These are phyloP conservation scores for Austropuccinia psidii DNA, from an alignment of 1,284 basidiomycete species.

Conservation along the genomic window DNA sequence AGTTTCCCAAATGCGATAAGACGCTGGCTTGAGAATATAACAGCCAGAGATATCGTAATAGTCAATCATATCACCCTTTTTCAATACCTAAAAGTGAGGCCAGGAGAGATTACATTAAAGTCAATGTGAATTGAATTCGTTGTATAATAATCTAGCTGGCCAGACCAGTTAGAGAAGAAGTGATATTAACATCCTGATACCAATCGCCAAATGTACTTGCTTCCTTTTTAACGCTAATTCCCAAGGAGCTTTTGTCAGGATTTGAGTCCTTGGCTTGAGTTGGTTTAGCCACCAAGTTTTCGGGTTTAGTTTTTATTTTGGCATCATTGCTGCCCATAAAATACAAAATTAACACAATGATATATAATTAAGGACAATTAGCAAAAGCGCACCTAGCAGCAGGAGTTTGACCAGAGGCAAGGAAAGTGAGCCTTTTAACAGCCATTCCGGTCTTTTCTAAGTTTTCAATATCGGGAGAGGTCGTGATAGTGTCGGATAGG, in stretches of 20 bases:
- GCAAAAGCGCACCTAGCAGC: not conserved
- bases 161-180: not conserved
- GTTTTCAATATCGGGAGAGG: not conserved
- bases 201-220: constrained; percentile 28
- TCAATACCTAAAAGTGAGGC: constrained; percentile 84
- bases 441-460: constrained; percentile 6
- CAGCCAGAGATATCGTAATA: constrained; percentile 99
- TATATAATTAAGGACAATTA: not conserved
- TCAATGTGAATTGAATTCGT: constrained; percentile 11
- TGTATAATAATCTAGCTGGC: not conserved
- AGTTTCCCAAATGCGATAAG: constrained; percentile 91
- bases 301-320: not conserved
- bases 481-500: not conserved
- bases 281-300: not conserved
- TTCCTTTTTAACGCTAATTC: constrained; percentile 21
- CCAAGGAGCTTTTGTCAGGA: constrained; percentile 14
- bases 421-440: not conserved
- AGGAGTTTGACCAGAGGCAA: not conserved
- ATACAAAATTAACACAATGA: not conserved
- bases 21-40: constrained; percentile 97
- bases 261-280: not conserved
- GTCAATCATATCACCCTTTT: constrained; percentile 98
- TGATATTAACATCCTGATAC: constrained; percentile 24
- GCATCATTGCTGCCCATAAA: not conserved
- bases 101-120: too few relatives aligned